Conservation (phyloP, 78 protist species). For the Dictyostelium purpureum region DNA sequence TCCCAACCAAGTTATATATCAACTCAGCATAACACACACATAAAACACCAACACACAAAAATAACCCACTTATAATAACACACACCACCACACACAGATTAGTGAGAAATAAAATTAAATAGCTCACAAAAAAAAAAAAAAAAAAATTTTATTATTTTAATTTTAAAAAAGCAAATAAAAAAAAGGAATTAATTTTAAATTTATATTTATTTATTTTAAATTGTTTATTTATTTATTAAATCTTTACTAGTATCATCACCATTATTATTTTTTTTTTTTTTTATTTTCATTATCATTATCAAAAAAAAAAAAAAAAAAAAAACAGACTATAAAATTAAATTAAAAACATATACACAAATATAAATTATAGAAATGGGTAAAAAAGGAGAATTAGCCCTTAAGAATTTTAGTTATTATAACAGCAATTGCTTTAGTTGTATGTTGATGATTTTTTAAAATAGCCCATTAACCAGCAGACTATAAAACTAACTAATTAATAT, state of each 20-base stretch:
- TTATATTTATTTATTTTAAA: not conserved
- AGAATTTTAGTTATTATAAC: constrained; percentile 20
- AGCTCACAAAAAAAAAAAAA: no score
- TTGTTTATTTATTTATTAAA: not conserved
- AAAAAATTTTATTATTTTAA: no score
- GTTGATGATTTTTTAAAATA: not conserved
- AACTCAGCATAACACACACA: no score
- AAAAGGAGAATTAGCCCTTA: constrained; percentile 13
- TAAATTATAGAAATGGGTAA: constrained; percentile 17
- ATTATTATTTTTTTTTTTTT: not conserved
- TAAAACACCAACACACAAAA: no score
- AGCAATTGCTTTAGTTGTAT: constrained; percentile 12
- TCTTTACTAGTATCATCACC: no score
- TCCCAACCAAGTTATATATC: no score
- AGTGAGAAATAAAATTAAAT: no score
- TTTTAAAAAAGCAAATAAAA: not conserved
- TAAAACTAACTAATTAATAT: no score
- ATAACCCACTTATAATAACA: no score
- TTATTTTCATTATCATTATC: not conserved
- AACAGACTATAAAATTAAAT: not conserved
- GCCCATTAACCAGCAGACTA: no score
- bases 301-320: not conserved
- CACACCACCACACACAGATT: no score
- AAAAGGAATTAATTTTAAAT: not conserved
- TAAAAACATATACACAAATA: not conserved